Conservation (phyloP, 441 rosid species). For the Syzygium malaccense region DNA sequence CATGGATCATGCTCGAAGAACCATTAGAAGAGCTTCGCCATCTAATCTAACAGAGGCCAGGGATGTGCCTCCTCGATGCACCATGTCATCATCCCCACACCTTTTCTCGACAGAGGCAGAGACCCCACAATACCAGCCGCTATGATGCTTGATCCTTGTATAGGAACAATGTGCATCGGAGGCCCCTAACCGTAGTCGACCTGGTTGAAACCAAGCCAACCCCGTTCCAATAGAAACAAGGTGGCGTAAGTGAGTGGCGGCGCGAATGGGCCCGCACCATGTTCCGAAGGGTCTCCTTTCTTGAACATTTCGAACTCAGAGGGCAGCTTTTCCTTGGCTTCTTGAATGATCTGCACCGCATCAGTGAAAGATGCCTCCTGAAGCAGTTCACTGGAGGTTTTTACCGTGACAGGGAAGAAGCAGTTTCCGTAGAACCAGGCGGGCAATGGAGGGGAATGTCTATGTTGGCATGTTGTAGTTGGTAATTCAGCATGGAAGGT, state of each 20-base stretch:
- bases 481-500: conserved; percentile 33
- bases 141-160: conserved; percentile 41
- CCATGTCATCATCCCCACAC: conserved; percentile 68
- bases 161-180: conserved; percentile 43
- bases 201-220: conserved; percentile 48
- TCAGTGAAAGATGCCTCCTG: conserved; percentile 17
- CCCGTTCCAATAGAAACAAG: conserved; percentile 58
- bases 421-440: conserved; percentile 63
- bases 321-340: conserved; percentile 36
- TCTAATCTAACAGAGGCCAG: conserved; percentile 20
- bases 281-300: conserved; percentile 17
- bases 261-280: conserved; percentile 44
- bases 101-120: conserved; percentile 37
- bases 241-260: conserved; percentile 39
- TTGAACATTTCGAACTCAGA: conserved; percentile 26
- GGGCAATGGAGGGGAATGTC: conserved; percentile 49
- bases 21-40: conserved; percentile 9
- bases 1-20: neutral
- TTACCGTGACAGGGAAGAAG: conserved; percentile 47
- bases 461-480: conserved; percentile 34
- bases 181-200: conserved; percentile 57
- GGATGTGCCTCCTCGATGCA: conserved; percentile 41
- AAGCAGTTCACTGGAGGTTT: conserved; percentile 22
- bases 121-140: conserved; percentile 52
- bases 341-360: conserved; percentile 38